Base-by-base conservation (phyloP, 306 rosid genomes). In the Hippophae tibetana region DNA sequence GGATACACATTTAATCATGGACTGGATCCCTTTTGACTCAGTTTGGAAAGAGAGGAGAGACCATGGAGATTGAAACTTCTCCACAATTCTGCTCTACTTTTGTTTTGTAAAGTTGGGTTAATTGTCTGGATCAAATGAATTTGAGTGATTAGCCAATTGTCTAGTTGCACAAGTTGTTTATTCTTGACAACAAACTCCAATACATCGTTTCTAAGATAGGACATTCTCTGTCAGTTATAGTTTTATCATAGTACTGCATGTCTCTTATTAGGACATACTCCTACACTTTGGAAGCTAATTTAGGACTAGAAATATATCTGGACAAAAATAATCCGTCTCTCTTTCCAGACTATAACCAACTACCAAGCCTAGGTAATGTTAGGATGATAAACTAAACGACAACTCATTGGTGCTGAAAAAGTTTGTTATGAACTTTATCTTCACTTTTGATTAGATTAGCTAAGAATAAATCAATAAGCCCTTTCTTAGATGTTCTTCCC, bases 301-400 rank as follows among this genome's bases (percentile, higher is more conserved):
- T 49, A 27, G 41, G 69, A 58, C 69, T 60, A 55, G 57, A 60
- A 69, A 52, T 73, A 67, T 66, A 62, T 54, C 57, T 25, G 72
- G 60, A 61, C 67, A 57, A 51, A 52, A 71, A 71, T 63, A 25
- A 53, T 23, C 43, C 1, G 5, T 58, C 41, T 52, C 14, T 73
- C 64, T 77, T 68, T 72, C 63, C 54, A 70, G 38, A 2, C 38
- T 31, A 2, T 31, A 31, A 2, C 69, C 59, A 51, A 47, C n/a
- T 71, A 74, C 68, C 66, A 66, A 54, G 54, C 3, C 57, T 56
- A 76, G 76, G n/a, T 54, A 52, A 9, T 51, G 68, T 58, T 45
- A 69, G 67, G 65, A 62, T 66, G 69, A 79, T 74, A 66, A 63
- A 57, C 63, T 72, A 63, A 63, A 52, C 54, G 81, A 83, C 89